Percentiles rank a stretch among this genome's conserved stretches.
Evolutionary conservation across 495 filamentous ascomycete species (phyloP).

Genomic region (Penicillium parvum): DNA sequence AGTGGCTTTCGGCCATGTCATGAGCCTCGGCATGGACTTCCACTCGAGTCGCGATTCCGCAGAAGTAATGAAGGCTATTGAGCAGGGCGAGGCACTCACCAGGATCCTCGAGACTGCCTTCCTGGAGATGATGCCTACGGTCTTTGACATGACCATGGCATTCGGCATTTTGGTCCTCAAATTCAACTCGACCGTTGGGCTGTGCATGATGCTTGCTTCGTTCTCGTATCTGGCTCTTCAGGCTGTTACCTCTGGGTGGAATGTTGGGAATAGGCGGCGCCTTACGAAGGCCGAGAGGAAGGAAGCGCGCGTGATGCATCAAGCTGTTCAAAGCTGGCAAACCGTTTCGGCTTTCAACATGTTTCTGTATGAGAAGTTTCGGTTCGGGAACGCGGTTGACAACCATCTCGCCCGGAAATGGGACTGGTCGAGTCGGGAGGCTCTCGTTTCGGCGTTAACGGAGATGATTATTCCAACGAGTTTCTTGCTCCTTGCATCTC

Average conservation of each 20-base stretch:
- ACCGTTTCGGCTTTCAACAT: constrained; percentile 71
- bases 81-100: constrained; percentile 12
- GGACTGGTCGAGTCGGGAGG: not conserved
- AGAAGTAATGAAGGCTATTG: constrained; percentile 20
- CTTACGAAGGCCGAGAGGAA: constrained; percentile 4
- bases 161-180: constrained; percentile 9
- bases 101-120: constrained; percentile 11
- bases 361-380: constrained; percentile 56
- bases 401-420: constrained; percentile 1
- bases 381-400: constrained; percentile 33
- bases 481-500: constrained; percentile 5
- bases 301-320: constrained; percentile 15
- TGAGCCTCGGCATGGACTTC: constrained; percentile 12
- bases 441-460: constrained; percentile 1
- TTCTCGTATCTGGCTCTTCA: constrained; percentile 7
- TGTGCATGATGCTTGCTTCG: constrained; percentile 8
- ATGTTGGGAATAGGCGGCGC: constrained; percentile 1
- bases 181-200: constrained; percentile 6
- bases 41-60: constrained; percentile 7
- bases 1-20: constrained; percentile 21
- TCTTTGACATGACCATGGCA: constrained; percentile 6
- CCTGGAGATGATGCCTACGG: constrained; percentile 7
- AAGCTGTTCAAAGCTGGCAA: constrained; percentile 47
- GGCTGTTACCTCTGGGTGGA: constrained; percentile 12
- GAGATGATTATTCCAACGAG: constrained; percentile 4